These are phyloP conservation scores for Drechslera avenae DNA, from an alignment of 2,329 filamentous ascomycete species.

Conservation along the genomic window DNA sequence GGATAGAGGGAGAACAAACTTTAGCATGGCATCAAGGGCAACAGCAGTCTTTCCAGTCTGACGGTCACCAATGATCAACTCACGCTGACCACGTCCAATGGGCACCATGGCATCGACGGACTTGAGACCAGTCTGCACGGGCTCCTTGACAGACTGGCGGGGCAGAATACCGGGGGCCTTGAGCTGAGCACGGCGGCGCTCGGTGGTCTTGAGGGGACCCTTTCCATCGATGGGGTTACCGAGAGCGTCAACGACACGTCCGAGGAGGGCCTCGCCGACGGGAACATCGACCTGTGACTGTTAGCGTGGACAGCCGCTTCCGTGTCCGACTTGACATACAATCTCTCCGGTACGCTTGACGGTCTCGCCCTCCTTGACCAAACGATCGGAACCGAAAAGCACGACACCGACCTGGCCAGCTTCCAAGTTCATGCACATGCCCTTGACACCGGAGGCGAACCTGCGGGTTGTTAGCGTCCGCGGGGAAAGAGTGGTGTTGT, in stretches of 20 bases:
- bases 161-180: constrained; percentile 99
- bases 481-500: constrained; percentile 11
- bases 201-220: constrained; percentile 89
- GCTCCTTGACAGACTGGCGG: constrained; percentile 95
- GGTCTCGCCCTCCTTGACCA: constrained; percentile 98
- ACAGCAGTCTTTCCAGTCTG: constrained; percentile 99
- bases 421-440: constrained; percentile 99
- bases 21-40: constrained; percentile 95
- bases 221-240: constrained; percentile 99
- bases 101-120: constrained; percentile 99
- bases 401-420: constrained; percentile 99
- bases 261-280: constrained; percentile 89
- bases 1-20: too few species aligned
- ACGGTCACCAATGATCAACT: constrained; percentile 99
- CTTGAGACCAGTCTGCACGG: constrained; percentile 99
- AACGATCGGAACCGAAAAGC: constrained; percentile 99
- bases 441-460: constrained; percentile 99
- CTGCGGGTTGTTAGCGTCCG: constrained; percentile 56
- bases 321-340: constrained; percentile 49
- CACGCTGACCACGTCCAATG: constrained; percentile 99
- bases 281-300: constrained; percentile 73
- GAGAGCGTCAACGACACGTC: constrained; percentile 97
- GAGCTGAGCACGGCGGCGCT: constrained; percentile 95
- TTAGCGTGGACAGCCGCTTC: too few species aligned
- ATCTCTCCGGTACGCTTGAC: constrained; percentile 99